Evolutionary conservation across 371 early-diverging fungal genomes (phyloP), one percentile per base, ranked within the genome.

Genomic region (Circinella umbellata): DNA sequence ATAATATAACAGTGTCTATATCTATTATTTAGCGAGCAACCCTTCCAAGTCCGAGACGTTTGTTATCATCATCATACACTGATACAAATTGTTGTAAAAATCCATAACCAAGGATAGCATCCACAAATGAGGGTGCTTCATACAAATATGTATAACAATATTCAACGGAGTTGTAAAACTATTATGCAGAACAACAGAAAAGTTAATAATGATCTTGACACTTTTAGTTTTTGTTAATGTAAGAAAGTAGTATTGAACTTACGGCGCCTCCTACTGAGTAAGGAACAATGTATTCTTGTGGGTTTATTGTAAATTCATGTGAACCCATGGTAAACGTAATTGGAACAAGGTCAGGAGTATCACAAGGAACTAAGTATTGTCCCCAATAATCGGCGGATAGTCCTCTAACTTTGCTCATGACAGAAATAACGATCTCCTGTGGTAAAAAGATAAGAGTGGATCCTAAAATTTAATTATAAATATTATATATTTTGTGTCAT

Each of bases 61-160:
- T 71, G 18, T 78, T 76, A 34, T 78, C 78, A 64, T 73, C 74
- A 60, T 83, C 80, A 69, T 76, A 83, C 0, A 81, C 75, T 7
- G 84, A 76, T 5, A 81, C 81, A 53, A 69, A 79, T n/a, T 76
- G 76, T 42, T 83, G 84, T 15, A 83, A 65, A 59, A 83, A 83
- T 0, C 81, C 81, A 65, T 83, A 83, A 6, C 84, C 84, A 8
- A 83, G 75, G 46, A 83, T 81, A 35, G 69, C 76, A 55, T 75
- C 78, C 4, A 78, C 72, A 65, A 72, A 78, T 2, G 72, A 54
- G n/a, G 84, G 81, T 5, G 78, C 63, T 49, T 80, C 78, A 62
- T 74, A 69, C 13, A 83, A 49, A 63, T 83, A 83, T 0, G 84
- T 83, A 57, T 76, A 74, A 61, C 84, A 83, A 13, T 59, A 69